A percentile compares a stretch with the other conserved stretches of the same genome.
phyloP scores from a whole-genome alignment of 2,329 filamentous ascomycete species.

The Apiospora malaysiana region DNA sequence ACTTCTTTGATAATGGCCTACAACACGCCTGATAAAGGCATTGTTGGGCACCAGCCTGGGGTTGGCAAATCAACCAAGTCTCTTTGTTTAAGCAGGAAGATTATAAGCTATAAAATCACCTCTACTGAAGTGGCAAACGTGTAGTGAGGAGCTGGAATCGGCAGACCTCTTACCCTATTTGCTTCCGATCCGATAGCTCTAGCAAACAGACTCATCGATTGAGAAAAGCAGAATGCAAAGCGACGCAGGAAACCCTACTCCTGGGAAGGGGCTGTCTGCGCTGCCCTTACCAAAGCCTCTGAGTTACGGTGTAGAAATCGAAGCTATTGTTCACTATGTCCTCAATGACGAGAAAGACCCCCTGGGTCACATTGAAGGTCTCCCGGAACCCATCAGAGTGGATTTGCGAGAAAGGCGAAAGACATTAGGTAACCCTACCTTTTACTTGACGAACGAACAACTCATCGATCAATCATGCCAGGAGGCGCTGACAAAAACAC shows the following conservation, averaged over 20 bases:
- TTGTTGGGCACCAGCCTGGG: background rate
- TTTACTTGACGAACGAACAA: too few species aligned
- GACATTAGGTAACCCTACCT: too few species aligned
- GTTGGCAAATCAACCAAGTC: too few species aligned
- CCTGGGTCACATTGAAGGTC: background rate
- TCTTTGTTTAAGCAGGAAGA: background rate
- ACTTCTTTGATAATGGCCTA: background rate
- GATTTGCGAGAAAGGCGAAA: too few species aligned
- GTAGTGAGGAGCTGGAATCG: background rate
- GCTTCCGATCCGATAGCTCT: too few species aligned
- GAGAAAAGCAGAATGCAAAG: background rate
- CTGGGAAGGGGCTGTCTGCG: background rate
- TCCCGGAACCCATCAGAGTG: background rate
- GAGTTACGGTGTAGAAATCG: conserved; percentile 30
- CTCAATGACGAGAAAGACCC: background rate
- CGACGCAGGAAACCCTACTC: background rate
- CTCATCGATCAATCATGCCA: background rate
- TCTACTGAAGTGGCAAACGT: too few species aligned
- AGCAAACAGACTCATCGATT: background rate
- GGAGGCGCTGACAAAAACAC: background rate
- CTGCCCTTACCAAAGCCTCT: conserved; percentile 10
- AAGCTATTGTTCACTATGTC: conserved; percentile 28
- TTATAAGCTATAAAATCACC: too few species aligned
- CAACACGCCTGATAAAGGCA: background rate
- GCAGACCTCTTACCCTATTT: background rate